A percentile compares a stretch with the other conserved stretches of the same genome.
phyloP scores from a whole-genome alignment of 768 basidiomycete genomes.

The Antrodiella citrinella region DNA sequence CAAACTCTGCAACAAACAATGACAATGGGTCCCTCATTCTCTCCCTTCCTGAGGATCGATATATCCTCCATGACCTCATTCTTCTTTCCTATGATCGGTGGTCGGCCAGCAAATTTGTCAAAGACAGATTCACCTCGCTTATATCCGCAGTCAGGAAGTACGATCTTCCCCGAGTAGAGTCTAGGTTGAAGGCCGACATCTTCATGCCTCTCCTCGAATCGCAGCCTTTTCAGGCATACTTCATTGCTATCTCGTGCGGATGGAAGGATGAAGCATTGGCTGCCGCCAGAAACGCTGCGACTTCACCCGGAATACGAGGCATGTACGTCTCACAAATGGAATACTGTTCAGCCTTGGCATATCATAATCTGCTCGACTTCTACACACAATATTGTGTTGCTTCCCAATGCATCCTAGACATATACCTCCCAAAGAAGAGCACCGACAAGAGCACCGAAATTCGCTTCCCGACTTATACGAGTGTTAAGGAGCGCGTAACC shows the following conservation, averaged over 20 bases:
- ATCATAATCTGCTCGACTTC: not conserved
- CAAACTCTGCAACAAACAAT: not conserved
- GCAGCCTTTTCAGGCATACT: not conserved
- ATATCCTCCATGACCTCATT: not conserved
- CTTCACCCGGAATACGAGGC: not conserved
- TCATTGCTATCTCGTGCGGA: not conserved
- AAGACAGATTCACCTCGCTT: not conserved
- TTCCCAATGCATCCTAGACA: too few relatives aligned
- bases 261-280: not conserved
- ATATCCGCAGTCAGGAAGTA: not conserved
- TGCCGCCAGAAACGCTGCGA: not conserved
- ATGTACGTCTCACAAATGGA: not conserved
- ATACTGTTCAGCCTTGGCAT: not conserved
- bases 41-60: not conserved
- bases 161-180: not conserved
- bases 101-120: not conserved
- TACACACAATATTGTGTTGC: not conserved
- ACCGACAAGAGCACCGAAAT: too few relatives aligned
- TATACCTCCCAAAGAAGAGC: too few relatives aligned
- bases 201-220: not conserved
- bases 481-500: too few relatives aligned
- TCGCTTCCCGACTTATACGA: too few relatives aligned
- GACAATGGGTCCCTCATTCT: not conserved
- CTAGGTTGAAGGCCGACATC: not conserved
- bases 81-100: not conserved